Evolutionary conservation across 176 grass and related monocot genomes (phyloP).

Genomic region (Musa troglodytarum): DNA sequence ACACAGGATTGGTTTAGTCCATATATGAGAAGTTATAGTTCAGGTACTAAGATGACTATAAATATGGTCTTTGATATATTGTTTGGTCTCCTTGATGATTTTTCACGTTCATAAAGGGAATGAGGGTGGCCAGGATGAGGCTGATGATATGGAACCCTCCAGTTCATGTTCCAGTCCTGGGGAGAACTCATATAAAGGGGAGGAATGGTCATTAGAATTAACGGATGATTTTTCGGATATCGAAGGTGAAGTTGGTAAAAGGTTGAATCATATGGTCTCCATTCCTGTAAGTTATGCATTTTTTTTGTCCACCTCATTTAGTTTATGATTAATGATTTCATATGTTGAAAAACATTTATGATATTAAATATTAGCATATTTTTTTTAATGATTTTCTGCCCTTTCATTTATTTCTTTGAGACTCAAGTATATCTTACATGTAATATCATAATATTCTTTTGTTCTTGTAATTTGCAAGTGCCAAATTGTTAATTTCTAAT

Average conservation of each 20-base stretch:
- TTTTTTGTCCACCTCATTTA: neutral
- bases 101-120: constrained; percentile 26
- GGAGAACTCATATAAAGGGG: constrained; percentile 24
- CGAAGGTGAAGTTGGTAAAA: constrained; percentile 79
- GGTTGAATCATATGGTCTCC: constrained; percentile 78
- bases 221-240: constrained; percentile 50
- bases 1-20: constrained; percentile 53
- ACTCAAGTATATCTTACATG: neutral
- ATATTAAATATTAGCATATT: too few relatives aligned
- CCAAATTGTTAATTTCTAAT: neutral
- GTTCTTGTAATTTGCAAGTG: neutral
- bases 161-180: constrained; percentile 52
- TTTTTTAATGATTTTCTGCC: too few relatives aligned
- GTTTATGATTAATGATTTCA: neutral
- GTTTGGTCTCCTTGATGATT: neutral
- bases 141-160: constrained; percentile 33
- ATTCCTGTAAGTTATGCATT: constrained; percentile 58
- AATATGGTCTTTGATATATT: neutral
- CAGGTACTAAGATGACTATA: constrained; percentile 45
- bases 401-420: too few relatives aligned
- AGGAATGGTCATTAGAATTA: constrained; percentile 23
- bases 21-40: constrained; percentile 60
- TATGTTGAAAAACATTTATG: too few relatives aligned
- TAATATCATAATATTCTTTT: neutral
- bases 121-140: constrained; percentile 37